A percentile compares a stretch with the other conserved stretches of the same genome.
Conservation (phyloP, 331 rosid genomes). For the Telfairia occidentalis region DNA sequence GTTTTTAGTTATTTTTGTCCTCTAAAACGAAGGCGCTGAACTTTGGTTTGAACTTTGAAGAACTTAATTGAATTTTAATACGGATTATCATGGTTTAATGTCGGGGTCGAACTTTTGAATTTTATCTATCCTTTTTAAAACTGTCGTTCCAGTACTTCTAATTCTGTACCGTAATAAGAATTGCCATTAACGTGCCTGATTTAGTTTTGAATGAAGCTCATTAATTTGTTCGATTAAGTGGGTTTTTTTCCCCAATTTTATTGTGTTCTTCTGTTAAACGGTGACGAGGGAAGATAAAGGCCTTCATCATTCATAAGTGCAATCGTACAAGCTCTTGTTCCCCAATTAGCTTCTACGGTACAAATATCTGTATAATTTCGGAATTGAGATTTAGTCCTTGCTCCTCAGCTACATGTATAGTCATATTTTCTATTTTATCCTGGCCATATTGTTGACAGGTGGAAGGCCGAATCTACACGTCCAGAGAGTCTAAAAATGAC, state of each 20-base stretch:
- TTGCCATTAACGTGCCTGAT: background rate
- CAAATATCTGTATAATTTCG: background rate
- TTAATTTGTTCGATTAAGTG: background rate
- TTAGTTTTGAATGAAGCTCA: background rate
- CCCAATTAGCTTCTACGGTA: background rate
- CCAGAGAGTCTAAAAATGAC: constrained; percentile 60
- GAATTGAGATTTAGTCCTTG: background rate
- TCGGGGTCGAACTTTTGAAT: background rate
- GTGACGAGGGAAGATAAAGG: background rate
- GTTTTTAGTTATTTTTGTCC: background rate
- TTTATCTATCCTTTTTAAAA: background rate
- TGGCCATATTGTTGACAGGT: constrained; percentile 34
- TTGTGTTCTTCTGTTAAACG: background rate
- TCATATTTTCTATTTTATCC: background rate
- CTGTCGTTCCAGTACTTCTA: background rate
- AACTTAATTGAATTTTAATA: background rate
- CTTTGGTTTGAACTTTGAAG: background rate
- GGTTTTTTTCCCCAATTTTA: background rate
- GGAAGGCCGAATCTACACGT: constrained; percentile 55
- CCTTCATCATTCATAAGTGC: background rate
- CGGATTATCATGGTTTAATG: background rate
- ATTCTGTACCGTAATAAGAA: background rate
- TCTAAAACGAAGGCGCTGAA: background rate
- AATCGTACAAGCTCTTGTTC: background rate
- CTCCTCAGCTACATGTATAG: background rate